A percentile compares a stretch with the other conserved stretches of the same genome.
Conservation (phyloP, 1,284 basidiomycete species). For the Moniliophthora roreri region DNA sequence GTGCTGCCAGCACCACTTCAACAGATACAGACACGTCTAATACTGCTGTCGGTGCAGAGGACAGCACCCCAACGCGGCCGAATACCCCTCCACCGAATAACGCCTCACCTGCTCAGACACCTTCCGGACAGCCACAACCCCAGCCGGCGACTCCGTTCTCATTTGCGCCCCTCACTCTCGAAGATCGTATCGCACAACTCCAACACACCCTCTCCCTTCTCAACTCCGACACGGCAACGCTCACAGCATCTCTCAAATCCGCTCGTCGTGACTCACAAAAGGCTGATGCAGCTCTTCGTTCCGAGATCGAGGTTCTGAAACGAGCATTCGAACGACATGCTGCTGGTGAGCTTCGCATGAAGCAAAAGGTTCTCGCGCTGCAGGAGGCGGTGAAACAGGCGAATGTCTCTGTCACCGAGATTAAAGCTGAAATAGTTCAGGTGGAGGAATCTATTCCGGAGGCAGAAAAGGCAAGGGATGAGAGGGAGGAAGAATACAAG, state of each 20-base stretch:
- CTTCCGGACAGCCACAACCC: background rate
- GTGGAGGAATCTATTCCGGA: conserved; percentile 54
- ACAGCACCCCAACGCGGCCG: conserved; percentile 3
- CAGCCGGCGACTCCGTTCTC: conserved; percentile 9
- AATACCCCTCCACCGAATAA: conserved; percentile 6
- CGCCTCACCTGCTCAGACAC: background rate
- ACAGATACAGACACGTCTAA: background rate
- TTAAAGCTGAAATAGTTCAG: conserved; percentile 47
- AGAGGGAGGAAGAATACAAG: conserved; percentile 48
- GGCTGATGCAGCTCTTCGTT: conserved; percentile 66
- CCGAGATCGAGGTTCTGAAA: conserved; percentile 74
- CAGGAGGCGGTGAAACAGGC: conserved; percentile 77
- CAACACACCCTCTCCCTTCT: conserved; percentile 56
- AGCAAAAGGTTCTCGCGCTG: conserved; percentile 73
- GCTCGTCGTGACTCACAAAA: conserved; percentile 74
- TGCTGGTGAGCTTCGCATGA: conserved; percentile 61
- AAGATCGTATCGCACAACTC: conserved; percentile 63
- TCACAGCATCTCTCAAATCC: conserved; percentile 63
- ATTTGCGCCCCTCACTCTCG: conserved; percentile 37
- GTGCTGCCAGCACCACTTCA: background rate
- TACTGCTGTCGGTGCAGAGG: background rate
- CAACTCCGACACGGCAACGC: conserved; percentile 56
- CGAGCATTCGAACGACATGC: conserved; percentile 70
- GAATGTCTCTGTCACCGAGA: conserved; percentile 54
- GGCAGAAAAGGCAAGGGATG: conserved; percentile 39